A percentile compares a stretch with the other conserved stretches of the same genome.
phyloP scores from a whole-genome alignment of 2,329 filamentous ascomycete genomes.

The Pseudogymnoascus sp. region DNA sequence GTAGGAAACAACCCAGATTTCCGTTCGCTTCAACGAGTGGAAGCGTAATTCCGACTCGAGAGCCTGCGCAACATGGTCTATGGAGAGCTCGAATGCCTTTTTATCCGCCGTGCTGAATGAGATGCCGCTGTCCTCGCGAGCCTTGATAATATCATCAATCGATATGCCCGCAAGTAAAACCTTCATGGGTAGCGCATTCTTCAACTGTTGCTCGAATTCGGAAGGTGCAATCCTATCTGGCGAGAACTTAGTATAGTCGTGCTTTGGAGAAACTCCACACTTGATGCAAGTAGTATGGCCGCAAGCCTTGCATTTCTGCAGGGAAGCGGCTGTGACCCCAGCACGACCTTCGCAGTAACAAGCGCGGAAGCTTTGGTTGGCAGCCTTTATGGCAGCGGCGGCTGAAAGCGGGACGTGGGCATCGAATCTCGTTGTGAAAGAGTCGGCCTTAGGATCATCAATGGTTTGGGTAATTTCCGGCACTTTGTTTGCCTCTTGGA shows the following conservation, averaged over 20 bases:
- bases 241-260: slow-evolving; percentile 22
- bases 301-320: slow-evolving; percentile 44
- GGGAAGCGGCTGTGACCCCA: slow-evolving; percentile 28
- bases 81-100: slow-evolving; percentile 28
- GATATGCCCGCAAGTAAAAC: slow-evolving; percentile 29
- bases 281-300: slow-evolving; percentile 44
- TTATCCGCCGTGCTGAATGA: slow-evolving; percentile 17
- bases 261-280: slow-evolving; percentile 46
- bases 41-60: slow-evolving; percentile 28
- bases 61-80: slow-evolving; percentile 25
- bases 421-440: slow-evolving; percentile 1
- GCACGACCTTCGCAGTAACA: slow-evolving; percentile 50
- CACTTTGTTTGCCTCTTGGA: background rate
- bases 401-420: slow-evolving; percentile 13
- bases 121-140: slow-evolving; percentile 13
- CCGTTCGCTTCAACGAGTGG: slow-evolving; percentile 26
- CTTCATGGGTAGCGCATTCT: slow-evolving; percentile 34
- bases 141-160: slow-evolving; percentile 19
- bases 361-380: slow-evolving; percentile 32
- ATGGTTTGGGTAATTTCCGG: background rate
- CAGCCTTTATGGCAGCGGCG: slow-evolving; percentile 15
- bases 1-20: slow-evolving; percentile 36
- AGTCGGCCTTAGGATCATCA: background rate
- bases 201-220: slow-evolving; percentile 37
- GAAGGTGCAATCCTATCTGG: slow-evolving; percentile 30